These are phyloP conservation scores for Buddleja alternifolia DNA, from an alignment of 257 asterid species.

Conservation along the genomic window DNA sequence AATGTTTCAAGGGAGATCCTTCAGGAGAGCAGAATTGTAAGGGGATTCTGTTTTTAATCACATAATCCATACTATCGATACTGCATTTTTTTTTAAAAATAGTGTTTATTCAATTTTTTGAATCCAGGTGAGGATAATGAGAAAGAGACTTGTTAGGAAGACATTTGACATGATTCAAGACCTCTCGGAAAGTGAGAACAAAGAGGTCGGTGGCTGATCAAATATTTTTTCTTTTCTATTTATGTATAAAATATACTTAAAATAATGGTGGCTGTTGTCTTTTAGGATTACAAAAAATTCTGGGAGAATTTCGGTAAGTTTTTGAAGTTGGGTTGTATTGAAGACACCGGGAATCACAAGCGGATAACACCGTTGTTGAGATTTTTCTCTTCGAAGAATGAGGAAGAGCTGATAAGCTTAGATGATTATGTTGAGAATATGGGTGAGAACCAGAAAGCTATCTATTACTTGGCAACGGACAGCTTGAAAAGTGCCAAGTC, in stretches of 20 bases:
- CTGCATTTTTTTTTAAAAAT: background rate
- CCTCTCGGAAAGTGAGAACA: slow-evolving; percentile 87
- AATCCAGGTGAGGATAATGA: slow-evolving; percentile 92
- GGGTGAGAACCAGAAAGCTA: slow-evolving; percentile 92
- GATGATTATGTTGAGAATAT: slow-evolving; percentile 94
- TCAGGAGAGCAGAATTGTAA: slow-evolving; percentile 98
- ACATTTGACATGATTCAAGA: slow-evolving; percentile 99
- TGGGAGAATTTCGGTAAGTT: slow-evolving; percentile 99
- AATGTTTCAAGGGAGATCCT: slow-evolving; percentile 98
- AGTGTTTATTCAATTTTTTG: slow-evolving; percentile 10
- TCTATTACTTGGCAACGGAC: slow-evolving; percentile 93
- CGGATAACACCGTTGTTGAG: slow-evolving; percentile 79
- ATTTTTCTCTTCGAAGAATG: slow-evolving; percentile 88
- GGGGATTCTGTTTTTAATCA: slow-evolving; percentile 23
- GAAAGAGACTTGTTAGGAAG: slow-evolving; percentile 94
- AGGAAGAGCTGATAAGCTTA: slow-evolving; percentile 84
- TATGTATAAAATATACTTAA: background rate
- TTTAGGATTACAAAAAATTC: slow-evolving; percentile 91
- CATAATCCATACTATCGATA: background rate
- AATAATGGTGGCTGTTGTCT: slow-evolving; percentile 16
- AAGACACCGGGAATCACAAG: slow-evolving; percentile 97
- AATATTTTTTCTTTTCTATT: background rate
- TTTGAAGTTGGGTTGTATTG: slow-evolving; percentile 92
- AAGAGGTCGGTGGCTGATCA: slow-evolving; percentile 60
- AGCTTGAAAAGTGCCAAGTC: slow-evolving; percentile 95